Evolutionary conservation across 192 early-diverging fungal species (phyloP), one percentile per base, ranked within the genome.

Genomic region (Podila epicladia): DNA sequence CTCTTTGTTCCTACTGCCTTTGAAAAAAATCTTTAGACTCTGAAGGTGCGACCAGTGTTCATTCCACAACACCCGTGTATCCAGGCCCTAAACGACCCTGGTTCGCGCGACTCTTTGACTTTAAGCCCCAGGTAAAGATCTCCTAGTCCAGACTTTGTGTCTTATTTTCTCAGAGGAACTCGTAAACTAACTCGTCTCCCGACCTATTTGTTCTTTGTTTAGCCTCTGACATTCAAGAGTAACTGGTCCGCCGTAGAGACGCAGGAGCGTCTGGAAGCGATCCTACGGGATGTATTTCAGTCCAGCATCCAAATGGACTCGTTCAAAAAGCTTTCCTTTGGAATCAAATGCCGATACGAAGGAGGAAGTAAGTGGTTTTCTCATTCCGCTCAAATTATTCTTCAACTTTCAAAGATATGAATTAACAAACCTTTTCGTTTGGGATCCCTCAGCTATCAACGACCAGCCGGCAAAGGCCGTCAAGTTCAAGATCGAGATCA

Each of bases 401-500:
- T 38, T 41, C 33, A 8, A 2, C n/a, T n/a, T 35, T 11, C 35
- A 37, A 37, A 37, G 7, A 45, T 4, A 45, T 45, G 0, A 45
- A 17, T 4, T 45, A 15, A 45, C 41, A 41, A 22, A 5, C 5
- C 38, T 49, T 13, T 31, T 24, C 12, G 33, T 24, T n/a, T n/a
- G 41, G 6, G 4, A 45, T 31, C 33, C 28, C 24, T 15, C 38
- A 78, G 76, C 73, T 2, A 69, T 80, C 9, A 60, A 69, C 24
- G 59, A 61, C 5, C 77, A 80, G 13, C 41, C 48, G 4, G 71
- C 35, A 0, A 80, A 80, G 48, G 57, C 77, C 3, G 77, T 80
- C 53, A 80, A 80, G 66, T 80, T 80, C 67, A 80, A 80, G 64
- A 65, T 80, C 24, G 77, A 80, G 28, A 63, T 80, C 24, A 33